Evolutionary conservation across 2,329 filamentous ascomycete genomes (phyloP), one percentile per base, ranked within the genome.

Genomic region (Fusarium concolor): DNA sequence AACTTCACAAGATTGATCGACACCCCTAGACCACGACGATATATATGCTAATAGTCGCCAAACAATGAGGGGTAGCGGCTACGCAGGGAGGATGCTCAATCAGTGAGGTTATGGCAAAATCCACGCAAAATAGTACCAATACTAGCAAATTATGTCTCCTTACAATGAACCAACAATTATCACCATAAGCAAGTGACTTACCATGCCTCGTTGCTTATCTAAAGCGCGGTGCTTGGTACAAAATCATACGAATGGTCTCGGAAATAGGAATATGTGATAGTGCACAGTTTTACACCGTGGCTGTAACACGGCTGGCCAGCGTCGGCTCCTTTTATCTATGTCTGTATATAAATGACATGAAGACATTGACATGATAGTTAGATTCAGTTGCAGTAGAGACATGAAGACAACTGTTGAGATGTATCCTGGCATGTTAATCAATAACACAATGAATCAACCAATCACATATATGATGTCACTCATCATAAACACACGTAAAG

Each of bases 1-100:
- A 63, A 39, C 63, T 59, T 67, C 64, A 37, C 31, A n/a, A 33
- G 46, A 65, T 64, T 52, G 52, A 46, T 64, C 59, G 45, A 46
- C 59, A 58, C n/a, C 10, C 45, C 37, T 58, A 64, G 52, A 35
- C 37, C 20, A n/a, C 33, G 37, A 37, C 45, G 60, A 52, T 64
- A 45, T 42, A 18, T 28, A 18, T 56, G 33, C 51, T 44, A 35
- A 51, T 29, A 44, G 31, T 31, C 26, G 42, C 45, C 29, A 45
- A 17, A 29, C 24, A 31, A 24, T 64, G 45, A 59, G 52, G 53
- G 59, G 45, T 49, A 63, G 33, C 44, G 33, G 39, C 38, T 45
- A 39, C 41, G 26, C n/a, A 14, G 26, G 14, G 10, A n/a, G 22
- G n/a, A n/a, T n/a, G 18, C 24, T 42, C 10, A 20, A 6, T 15